Base-by-base conservation (phyloP, 306 rosid genomes). In the Fragaria ananassa region DNA sequence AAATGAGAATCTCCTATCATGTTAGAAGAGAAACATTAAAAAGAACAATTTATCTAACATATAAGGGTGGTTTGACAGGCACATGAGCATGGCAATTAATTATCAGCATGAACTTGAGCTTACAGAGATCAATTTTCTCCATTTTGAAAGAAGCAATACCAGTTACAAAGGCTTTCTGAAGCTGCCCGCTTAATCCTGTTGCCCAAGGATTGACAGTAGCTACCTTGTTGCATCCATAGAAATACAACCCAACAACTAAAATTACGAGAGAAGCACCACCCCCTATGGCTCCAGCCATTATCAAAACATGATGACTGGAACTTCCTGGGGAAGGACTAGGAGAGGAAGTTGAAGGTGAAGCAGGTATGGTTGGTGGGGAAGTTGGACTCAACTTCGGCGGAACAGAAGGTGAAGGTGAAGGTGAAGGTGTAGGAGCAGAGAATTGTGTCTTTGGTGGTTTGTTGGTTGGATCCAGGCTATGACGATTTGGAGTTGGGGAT, bases 121-220 rank as follows among this genome's bases (percentile, higher is more conserved):
- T 29, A 74, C 65, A 67, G 54, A 10, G 0, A 41, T 53, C 27
- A 17, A 49, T 13, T 34, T 50, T 77, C 76, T 69, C 41, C 17
- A 12, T 2, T 53, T 14, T n/a, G 69, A 70, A 71, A 64, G 76
- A 68, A 45, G 72, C 72, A 39, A 64, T 88, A 95, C 99, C 99
- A 17, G 97, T 90, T 57, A 95, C 86, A 56, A 95, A 90, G 76
- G 96, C 99, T 79, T 95, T 95, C 83, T 92, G 97, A 84, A 95
- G 99, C 87, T 95, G 99, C 81, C 97, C 97, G 4, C 97, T 95
- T 83, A 95, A 82, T 80, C 99, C 99, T 3, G 97, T 89, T 21
- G 90, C 92, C 97, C 99, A 92, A 71, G 99, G 99, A 80, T 83
- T 90, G 68, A 92, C 97, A 8, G 93, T 76, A n/a, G 92, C 81